Conservation (phyloP, 2,329 filamentous ascomycete species). For the Epichloe amarillans region DNA sequence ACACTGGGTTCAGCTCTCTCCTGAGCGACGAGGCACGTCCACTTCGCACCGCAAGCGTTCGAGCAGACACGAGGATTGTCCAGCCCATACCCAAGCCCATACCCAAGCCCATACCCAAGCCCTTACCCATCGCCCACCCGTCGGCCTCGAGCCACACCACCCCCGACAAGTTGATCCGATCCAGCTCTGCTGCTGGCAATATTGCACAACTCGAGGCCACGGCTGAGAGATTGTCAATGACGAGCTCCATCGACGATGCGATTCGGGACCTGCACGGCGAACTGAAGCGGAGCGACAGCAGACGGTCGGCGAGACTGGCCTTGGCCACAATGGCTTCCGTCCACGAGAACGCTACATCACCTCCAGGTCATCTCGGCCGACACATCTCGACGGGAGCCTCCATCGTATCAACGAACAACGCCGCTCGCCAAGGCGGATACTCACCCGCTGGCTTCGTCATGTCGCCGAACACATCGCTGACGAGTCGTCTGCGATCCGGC, state of each 20-base stretch:
- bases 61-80: constrained; percentile 29
- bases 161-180: constrained; percentile 47
- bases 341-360: background rate
- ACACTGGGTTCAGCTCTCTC: constrained; percentile 5
- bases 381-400: constrained; percentile 40
- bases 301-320: constrained; percentile 48
- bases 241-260: constrained; percentile 64
- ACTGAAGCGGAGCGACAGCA: constrained; percentile 56
- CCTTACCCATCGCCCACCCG: constrained; percentile 34
- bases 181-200: constrained; percentile 50
- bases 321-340: constrained; percentile 18
- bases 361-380: constrained; percentile 20
- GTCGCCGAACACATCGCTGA: constrained; percentile 51
- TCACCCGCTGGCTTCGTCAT: constrained; percentile 55
- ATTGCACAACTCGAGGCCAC: constrained; percentile 63
- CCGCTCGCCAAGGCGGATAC: constrained; percentile 56
- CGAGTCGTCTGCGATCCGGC: constrained; percentile 39
- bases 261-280: constrained; percentile 61
- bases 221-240: constrained; percentile 60
- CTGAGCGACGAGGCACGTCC: constrained; percentile 11
- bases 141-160: constrained; percentile 30
- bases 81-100: constrained; percentile 30
- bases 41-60: constrained; percentile 24
- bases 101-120: constrained; percentile 31
- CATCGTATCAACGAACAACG: constrained; percentile 56